phyloP scores from a whole-genome alignment of 2,329 filamentous ascomycete species.

The Colletotrichum spinosum region DNA sequence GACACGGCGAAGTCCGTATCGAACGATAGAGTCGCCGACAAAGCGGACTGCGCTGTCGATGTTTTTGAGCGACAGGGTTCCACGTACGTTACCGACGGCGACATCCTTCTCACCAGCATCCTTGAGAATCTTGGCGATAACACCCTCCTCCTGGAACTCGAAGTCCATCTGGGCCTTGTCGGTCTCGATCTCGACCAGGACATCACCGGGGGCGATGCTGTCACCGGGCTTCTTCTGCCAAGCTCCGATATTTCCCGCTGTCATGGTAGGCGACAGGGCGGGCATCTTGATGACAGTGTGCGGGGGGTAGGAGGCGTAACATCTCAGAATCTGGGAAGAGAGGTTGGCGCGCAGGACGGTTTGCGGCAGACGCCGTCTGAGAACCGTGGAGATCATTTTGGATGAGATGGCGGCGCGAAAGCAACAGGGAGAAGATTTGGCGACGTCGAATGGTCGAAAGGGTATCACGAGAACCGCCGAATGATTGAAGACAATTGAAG shows the following conservation, averaged over 20 bases:
- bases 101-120: slow-evolving; percentile 95
- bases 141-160: slow-evolving; percentile 98
- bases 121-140: slow-evolving; percentile 93
- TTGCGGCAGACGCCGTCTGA: slow-evolving; percentile 71
- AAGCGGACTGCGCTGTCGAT: not conserved
- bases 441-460: not conserved
- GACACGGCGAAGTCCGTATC: too few relatives aligned
- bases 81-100: slow-evolving; percentile 90
- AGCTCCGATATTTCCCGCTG: slow-evolving; percentile 91
- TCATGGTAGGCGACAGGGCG: slow-evolving; percentile 97
- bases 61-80: slow-evolving; percentile 2
- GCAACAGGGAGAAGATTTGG: slow-evolving; percentile 19
- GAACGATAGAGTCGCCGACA: not conserved
- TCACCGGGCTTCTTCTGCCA: slow-evolving; percentile 99
- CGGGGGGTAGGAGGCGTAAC: slow-evolving; percentile 87
- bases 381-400: slow-evolving; percentile 72
- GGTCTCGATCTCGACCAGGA: slow-evolving; percentile 97
- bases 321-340: slow-evolving; percentile 68
- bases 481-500: slow-evolving; percentile 33
- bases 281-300: slow-evolving; percentile 98
- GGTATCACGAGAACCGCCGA: slow-evolving; percentile 23
- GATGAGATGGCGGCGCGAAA: slow-evolving; percentile 37
- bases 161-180: slow-evolving; percentile 99
- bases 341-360: slow-evolving; percentile 63
- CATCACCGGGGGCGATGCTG: slow-evolving; percentile 87